Evolutionary conservation across 2,329 filamentous ascomycete genomes (phyloP), one percentile per base, ranked within the genome.

Genomic region (Oidium heveae): DNA sequence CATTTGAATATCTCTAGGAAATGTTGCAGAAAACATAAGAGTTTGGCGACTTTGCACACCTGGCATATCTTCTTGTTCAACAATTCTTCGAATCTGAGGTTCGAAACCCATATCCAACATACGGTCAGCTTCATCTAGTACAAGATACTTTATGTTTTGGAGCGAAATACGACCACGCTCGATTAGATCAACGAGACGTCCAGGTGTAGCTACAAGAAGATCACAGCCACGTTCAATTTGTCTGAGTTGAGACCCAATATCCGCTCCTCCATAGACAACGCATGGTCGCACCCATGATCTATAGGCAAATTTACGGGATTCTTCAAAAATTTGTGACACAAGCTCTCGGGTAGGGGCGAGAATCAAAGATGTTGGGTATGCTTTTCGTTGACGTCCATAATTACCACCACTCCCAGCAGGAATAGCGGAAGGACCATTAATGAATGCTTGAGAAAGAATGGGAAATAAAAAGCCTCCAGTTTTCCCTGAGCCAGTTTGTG

Each of bases 61-160:
- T 56, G 91, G 91, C 91, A 98, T 98, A 65, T 98, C 91, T 72
- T 96, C 91, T 57, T 87, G 87, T 71, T 96, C 89, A 49, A 98
- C 91, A 65, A 98, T 96, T 64, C 89, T 85, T 66, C 91, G 88
- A 67, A 98, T 98, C 73, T 98, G 91, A 65, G 91, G 91, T 75
- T 98, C 91, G 76, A 98, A 98, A 91, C 91, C 91, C 91, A 98
- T 98, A 77, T 98, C 91, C 76, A 98, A 77, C 91, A 98, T 98
- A 69, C 91, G 91, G 74, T 98, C 91, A 69, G 91, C 91, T 79
- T 98, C 91, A 64, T 98, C 91, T 55, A 98, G 85, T 63, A 98
- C 86, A 58, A 98, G 79, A 68, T 98, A 98, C 76, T 95, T 96
- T 77, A 98, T 98, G 77, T 94, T 95, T 70, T 82, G 79, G 55